Evolutionary conservation across 2,329 filamentous ascomycete species (phyloP).

Genomic region (Stemphylium beticola): DNA sequence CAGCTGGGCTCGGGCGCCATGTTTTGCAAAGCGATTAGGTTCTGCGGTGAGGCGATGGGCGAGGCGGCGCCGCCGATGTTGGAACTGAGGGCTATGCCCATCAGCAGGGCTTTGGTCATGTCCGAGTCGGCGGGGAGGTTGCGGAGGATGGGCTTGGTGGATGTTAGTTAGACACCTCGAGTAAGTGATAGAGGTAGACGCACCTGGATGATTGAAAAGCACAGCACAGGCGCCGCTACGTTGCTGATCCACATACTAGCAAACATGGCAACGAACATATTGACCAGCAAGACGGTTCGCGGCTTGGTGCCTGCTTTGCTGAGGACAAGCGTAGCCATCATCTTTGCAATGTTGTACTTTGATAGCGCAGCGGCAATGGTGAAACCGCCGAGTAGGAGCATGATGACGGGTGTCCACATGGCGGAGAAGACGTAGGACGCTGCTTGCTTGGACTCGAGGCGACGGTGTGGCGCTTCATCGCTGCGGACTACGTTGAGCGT

Average conservation of each 20-base stretch:
- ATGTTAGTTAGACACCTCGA: constrained; percentile 11
- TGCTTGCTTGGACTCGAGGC: constrained; percentile 80
- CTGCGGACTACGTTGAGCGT: constrained; percentile 82
- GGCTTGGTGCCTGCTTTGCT: constrained; percentile 95
- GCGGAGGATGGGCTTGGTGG: constrained; percentile 82
- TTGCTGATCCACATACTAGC: constrained; percentile 99
- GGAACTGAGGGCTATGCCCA: constrained; percentile 91
- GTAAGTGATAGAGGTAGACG: constrained; percentile 17
- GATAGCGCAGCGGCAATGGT: constrained; percentile 93
- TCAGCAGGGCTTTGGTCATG: constrained; percentile 93
- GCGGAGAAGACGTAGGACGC: constrained; percentile 86
- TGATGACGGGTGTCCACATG: constrained; percentile 99
- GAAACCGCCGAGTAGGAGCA: constrained; percentile 95
- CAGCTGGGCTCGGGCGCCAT: constrained; percentile 92
- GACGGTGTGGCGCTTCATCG: constrained; percentile 70
- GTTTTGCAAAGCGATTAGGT: constrained; percentile 94
- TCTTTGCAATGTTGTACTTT: constrained; percentile 97
- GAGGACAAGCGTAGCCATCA: constrained; percentile 93
- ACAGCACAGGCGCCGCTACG: constrained; percentile 93
- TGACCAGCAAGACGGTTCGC: constrained; percentile 87
- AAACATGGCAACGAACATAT: constrained; percentile 98
- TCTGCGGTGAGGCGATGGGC: constrained; percentile 95
- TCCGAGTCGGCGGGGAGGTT: constrained; percentile 88
- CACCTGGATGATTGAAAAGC: constrained; percentile 96
- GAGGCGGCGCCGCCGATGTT: constrained; percentile 97